Evolutionary conservation across 208 protist genomes (phyloP).

Genomic region (Crithidia sp.): DNA sequence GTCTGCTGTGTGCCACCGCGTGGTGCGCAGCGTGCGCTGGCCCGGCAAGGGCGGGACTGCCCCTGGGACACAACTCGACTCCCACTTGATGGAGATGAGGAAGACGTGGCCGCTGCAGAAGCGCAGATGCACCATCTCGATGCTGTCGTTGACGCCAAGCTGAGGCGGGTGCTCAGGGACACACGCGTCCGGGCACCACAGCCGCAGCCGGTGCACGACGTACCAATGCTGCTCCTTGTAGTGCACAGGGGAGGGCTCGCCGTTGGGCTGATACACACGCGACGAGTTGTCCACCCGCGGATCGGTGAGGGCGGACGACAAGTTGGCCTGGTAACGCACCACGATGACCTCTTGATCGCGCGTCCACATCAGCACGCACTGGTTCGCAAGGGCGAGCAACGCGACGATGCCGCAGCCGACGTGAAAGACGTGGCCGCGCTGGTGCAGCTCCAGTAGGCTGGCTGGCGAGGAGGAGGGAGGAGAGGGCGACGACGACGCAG

Average conservation of each 20-base stretch:
- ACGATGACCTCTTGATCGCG: conserved; percentile 60
- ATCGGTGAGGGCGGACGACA: conserved; percentile 13
- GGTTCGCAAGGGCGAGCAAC: conserved; percentile 59
- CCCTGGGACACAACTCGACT: neutral
- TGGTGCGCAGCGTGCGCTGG: conserved; percentile 21
- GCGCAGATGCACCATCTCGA: conserved; percentile 27
- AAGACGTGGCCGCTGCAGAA: conserved; percentile 32
- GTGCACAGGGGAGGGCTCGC: conserved; percentile 22
- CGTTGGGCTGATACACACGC: conserved; percentile 14
- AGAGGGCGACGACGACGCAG: conserved; percentile 2
- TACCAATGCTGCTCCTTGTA: conserved; percentile 39
- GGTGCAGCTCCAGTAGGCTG: neutral
- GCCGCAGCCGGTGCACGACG: conserved; percentile 24
- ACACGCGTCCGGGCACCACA: conserved; percentile 31
- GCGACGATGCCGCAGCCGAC: conserved; percentile 54
- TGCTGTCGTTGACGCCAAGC: conserved; percentile 32
- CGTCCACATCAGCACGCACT: conserved; percentile 74
- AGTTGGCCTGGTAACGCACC: conserved; percentile 79
- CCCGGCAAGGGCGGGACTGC: too few relatives aligned
- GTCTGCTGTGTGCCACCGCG: conserved; percentile 29
- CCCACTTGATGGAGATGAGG: conserved; percentile 29
- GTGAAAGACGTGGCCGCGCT: conserved; percentile 49
- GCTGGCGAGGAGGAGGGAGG: neutral
- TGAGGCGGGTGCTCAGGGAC: conserved; percentile 12
- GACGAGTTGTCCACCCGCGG: neutral